A percentile compares a stretch with the other conserved stretches of the same genome.
These are phyloP conservation scores for Bauhinia variegata DNA, from an alignment of 306 rosid species.

Conservation along the genomic window DNA sequence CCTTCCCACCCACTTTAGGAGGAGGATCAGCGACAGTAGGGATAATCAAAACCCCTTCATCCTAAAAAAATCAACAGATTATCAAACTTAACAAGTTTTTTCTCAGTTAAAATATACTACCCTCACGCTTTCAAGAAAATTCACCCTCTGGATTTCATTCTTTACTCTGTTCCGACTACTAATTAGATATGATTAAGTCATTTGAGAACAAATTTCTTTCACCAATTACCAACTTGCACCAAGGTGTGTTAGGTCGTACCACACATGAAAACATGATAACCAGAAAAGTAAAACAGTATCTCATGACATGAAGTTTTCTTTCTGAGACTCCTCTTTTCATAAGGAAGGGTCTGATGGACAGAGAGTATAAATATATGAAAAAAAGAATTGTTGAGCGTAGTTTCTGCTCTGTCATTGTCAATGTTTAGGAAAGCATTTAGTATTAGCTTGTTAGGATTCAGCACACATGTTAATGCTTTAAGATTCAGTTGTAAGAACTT, in stretches of 20 bases:
- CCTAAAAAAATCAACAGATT: conserved; percentile 49
- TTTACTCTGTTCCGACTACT: too few species aligned
- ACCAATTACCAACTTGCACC: too few species aligned
- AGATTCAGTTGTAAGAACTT: not conserved
- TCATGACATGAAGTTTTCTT: too few species aligned
- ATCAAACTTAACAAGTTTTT: conserved; percentile 20
- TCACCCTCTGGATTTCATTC: not conserved
- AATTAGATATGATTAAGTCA: too few species aligned
- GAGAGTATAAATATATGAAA: conserved; percentile 4
- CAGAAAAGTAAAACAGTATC: too few species aligned
- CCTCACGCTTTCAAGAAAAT: not conserved
- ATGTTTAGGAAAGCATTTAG: conserved; percentile 10
- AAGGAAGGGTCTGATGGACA: not conserved
- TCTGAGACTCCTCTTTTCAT: too few species aligned
- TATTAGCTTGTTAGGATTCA: conserved; percentile 5
- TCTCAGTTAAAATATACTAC: not conserved
- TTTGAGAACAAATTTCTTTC: too few species aligned
- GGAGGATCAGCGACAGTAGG: conserved; percentile 92
- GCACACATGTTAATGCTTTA: conserved; percentile 16
- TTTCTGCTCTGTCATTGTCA: conserved; percentile 7
- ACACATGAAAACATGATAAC: too few species aligned
- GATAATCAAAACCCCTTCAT: conserved; percentile 91
- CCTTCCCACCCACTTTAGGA: conserved; percentile 88
- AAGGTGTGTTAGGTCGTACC: too few species aligned
- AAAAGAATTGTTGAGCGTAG: not conserved